Percentiles rank a stretch among this genome's conserved stretches.
These are phyloP conservation scores for Ocimum tenuiflorum DNA, from an alignment of 257 asterid species.

Conservation along the genomic window DNA sequence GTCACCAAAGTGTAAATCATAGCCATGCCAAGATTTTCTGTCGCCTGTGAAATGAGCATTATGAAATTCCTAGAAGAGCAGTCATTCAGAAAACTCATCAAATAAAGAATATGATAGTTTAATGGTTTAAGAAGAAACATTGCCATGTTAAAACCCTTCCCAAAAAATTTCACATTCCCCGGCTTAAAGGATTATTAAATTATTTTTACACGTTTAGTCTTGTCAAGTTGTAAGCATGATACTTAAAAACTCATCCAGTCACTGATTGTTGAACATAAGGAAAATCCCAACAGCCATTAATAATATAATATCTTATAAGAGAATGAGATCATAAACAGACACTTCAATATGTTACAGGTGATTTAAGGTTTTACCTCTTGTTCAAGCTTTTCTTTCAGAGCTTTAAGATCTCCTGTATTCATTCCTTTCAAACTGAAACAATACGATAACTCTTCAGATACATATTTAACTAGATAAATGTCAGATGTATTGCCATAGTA, in stretches of 20 bases:
- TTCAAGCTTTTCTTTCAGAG: constrained; percentile 70
- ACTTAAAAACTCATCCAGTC: neutral
- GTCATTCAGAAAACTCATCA: neutral
- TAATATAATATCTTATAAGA: neutral
- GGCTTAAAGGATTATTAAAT: neutral
- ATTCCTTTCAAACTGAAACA: constrained; percentile 74
- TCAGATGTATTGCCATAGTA: constrained; percentile 1
- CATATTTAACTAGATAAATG: too few relatives aligned
- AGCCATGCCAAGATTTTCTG: constrained; percentile 92
- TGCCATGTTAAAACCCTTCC: neutral
- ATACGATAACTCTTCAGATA: neutral
- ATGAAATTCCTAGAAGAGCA: neutral
- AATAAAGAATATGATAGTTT: neutral
- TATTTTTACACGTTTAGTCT: neutral
- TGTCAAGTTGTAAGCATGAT: neutral
- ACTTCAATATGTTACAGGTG: neutral
- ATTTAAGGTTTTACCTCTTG: constrained; percentile 54
- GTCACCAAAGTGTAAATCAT: constrained; percentile 89
- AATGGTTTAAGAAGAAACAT: constrained; percentile 6
- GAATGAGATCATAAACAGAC: neutral
- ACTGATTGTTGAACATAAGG: neutral
- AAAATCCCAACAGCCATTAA: neutral
- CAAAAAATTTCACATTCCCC: neutral
- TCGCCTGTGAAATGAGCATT: constrained; percentile 46
- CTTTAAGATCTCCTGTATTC: constrained; percentile 51